Percentiles rank a stretch among this genome's conserved stretches.
These are phyloP conservation scores for Phycomyces nitens DNA, from an alignment of 192 early-diverging fungal genomes.

Conservation along the genomic window DNA sequence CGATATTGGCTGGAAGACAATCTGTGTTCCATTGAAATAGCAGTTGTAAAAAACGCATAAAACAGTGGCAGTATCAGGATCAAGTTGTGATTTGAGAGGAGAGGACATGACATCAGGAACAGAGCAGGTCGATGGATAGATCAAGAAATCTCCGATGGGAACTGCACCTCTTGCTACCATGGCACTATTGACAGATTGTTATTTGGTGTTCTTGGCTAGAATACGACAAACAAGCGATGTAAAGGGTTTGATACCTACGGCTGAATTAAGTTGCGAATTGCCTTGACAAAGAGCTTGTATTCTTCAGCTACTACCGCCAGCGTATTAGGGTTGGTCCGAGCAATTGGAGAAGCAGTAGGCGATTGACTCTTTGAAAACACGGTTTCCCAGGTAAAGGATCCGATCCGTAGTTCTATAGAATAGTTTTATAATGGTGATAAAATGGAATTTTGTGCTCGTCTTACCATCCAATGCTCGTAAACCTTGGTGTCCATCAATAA, in stretches of 20 bases:
- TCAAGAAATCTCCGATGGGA: slow-evolving; percentile 20
- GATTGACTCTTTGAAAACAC: slow-evolving; percentile 9
- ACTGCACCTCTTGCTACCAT: slow-evolving; percentile 16
- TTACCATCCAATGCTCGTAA: slow-evolving; percentile 18
- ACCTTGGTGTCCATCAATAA: slow-evolving; percentile 8
- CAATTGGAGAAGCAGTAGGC: slow-evolving; percentile 15
- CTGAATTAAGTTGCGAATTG: slow-evolving; percentile 20
- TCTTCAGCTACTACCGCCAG: slow-evolving; percentile 8
- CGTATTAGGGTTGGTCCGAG: neutral
- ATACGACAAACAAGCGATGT: too few species aligned
- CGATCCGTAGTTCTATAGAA: slow-evolving; percentile 14
- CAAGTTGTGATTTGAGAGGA: neutral
- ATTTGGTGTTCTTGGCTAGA: too few species aligned
- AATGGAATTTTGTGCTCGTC: neutral
- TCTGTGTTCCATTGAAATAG: slow-evolving; percentile 19
- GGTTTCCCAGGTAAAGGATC: slow-evolving; percentile 22
- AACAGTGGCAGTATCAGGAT: neutral
- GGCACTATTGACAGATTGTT: neutral
- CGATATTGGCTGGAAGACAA: slow-evolving; percentile 23
- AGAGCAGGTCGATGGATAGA: slow-evolving; percentile 4
- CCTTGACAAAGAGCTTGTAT: slow-evolving; percentile 20
- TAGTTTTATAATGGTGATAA: too few species aligned
- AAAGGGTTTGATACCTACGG: neutral
- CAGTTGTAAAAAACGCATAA: slow-evolving; percentile 15
- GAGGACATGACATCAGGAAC: neutral